Base-by-base conservation (phyloP, 345 rosid species). In the Hibiscus mutabilis region DNA sequence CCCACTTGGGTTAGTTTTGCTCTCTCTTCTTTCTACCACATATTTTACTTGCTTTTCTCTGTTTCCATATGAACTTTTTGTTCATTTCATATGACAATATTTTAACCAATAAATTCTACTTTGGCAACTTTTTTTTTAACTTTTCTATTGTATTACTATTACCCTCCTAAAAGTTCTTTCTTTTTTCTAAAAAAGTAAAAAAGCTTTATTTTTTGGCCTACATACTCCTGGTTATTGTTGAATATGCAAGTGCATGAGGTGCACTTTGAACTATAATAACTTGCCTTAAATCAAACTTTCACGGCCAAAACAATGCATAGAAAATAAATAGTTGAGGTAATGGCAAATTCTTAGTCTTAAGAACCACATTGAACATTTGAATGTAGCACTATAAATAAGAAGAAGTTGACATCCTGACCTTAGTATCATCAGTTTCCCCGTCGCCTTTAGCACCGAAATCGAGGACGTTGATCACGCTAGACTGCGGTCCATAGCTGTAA, bases 391-490 rank as follows among this genome's bases (percentile, higher is more conserved):
- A 47, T 46, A 15, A 46, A 55, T 25, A 51, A 73, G 71, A 40
- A n/a, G n/a, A 33, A 47, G 70, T 31, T 66, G 73, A 52, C 33
- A 1, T 74, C 66, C 59, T 55, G 13, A 89, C 98, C 98, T 91
- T 74, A 37, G 98, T 91, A 76, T 94, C 98, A 77, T 94, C 98
- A 14, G 79, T 80, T 79, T 80, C 82, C 27, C 96, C 97, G 73
- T 91, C 86, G 27, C 98, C 97, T 71, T 82, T 85, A 46, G 98
- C 98, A 16, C 97, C 97, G 74, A 87, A 93, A 73, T 87, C 79
- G 53, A 85, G 74, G 70, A 94, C 98, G 68, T 91, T 80, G 61
- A 87, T 87, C 49, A 64, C 75, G 7, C 73, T 31, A 13, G 96
- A 79, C 21, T 37, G 70, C 21, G 47, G 55, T 0, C 55, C 56